phyloP scores from a whole-genome alignment of 371 early-diverging fungal genomes.

The Chytridium lagenaria region DNA sequence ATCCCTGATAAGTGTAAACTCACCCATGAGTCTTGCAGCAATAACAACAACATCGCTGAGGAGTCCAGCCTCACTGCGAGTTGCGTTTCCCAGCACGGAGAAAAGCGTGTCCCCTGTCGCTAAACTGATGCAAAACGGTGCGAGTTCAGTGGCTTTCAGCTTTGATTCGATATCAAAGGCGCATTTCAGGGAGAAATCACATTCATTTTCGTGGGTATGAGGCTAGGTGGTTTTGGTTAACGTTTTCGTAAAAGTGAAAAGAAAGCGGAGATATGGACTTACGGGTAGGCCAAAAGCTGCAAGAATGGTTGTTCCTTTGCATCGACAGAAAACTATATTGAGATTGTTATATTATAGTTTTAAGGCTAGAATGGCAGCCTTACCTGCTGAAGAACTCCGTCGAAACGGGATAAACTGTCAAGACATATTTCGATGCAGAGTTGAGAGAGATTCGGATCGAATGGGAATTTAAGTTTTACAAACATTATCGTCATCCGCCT shows the following conservation, averaged over 20 bases:
- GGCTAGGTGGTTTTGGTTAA: conserved; percentile 4
- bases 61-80: conserved; percentile 36
- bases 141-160: conserved; percentile 25
- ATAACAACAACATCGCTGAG: conserved; percentile 37
- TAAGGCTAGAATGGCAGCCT: neutral
- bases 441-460: conserved; percentile 4
- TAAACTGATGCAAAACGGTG: conserved; percentile 34
- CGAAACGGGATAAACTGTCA: neutral
- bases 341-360: neutral
- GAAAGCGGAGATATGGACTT: neutral
- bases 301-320: conserved; percentile 23
- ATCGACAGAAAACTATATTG: conserved; percentile 17
- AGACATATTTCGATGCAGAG: conserved; percentile 12
- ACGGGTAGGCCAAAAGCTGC: conserved; percentile 15
- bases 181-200: conserved; percentile 21
- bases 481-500: conserved; percentile 19
- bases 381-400: conserved; percentile 19
- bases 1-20: neutral
- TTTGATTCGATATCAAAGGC: conserved; percentile 25
- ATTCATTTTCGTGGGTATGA: conserved; percentile 16
- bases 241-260: neutral
- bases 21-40: conserved; percentile 35
- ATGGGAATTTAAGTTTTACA: conserved; percentile 18
- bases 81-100: conserved; percentile 32
- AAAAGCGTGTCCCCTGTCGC: conserved; percentile 37